A percentile compares a stretch with the other conserved stretches of the same genome.
These are phyloP conservation scores for Selenicereus undatus DNA, from an alignment of 148 eudicot genomes.

Conservation along the genomic window DNA sequence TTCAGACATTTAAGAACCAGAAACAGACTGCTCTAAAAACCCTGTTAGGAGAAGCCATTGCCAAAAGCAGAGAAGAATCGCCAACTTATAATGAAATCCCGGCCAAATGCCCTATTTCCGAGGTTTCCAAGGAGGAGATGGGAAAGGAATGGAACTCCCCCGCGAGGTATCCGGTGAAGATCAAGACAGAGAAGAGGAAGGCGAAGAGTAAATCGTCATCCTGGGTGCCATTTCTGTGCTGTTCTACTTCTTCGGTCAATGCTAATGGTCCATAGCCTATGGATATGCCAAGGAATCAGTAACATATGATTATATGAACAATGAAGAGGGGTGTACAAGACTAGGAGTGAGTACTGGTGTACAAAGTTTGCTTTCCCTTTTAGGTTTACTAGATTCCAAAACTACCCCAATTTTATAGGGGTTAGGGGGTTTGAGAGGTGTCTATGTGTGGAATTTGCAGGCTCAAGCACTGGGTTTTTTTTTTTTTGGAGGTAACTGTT, in stretches of 20 bases:
- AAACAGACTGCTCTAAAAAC: slow-evolving; percentile 51
- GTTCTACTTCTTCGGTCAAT: slow-evolving; percentile 56
- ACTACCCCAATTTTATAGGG: slow-evolving; percentile 12
- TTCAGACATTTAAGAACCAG: slow-evolving; percentile 30
- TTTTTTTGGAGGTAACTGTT: slow-evolving; percentile 2
- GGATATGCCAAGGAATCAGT: neutral
- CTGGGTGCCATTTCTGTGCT: slow-evolving; percentile 70
- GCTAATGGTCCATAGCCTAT: slow-evolving; percentile 11
- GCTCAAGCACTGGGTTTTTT: neutral
- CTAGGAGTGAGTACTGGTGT: slow-evolving; percentile 1
- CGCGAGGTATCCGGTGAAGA: slow-evolving; percentile 50
- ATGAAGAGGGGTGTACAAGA: neutral
- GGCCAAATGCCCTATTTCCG: slow-evolving; percentile 14
- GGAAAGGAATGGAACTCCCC: slow-evolving; percentile 69
- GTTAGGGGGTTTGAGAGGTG: slow-evolving; percentile 16
- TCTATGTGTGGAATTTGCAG: slow-evolving; percentile 8
- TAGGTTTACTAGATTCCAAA: neutral
- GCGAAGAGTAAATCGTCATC: slow-evolving; percentile 41
- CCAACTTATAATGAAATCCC: slow-evolving; percentile 31
- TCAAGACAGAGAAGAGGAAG: slow-evolving; percentile 56
- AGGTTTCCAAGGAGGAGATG: slow-evolving; percentile 24
- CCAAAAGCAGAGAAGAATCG: slow-evolving; percentile 34
- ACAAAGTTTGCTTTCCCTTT: slow-evolving; percentile 1
- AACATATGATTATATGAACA: neutral
- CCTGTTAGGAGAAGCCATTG: slow-evolving; percentile 54